Conservation (phyloP, 2,329 filamentous ascomycete species). For the Didymella pomorum region DNA sequence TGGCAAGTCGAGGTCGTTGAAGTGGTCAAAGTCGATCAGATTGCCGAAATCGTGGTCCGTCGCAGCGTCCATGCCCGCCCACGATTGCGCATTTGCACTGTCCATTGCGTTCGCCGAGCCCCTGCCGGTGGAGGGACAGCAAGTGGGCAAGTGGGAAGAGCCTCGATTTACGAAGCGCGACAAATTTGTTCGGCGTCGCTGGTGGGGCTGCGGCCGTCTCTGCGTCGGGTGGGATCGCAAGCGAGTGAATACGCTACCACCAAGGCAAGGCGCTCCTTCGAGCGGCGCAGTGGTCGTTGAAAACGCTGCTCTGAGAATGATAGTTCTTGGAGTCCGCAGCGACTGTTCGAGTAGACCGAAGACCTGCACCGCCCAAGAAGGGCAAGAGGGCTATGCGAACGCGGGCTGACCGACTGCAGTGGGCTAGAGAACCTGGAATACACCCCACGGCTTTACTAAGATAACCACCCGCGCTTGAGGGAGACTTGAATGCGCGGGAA, state of each 20-base stretch:
- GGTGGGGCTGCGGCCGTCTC: slow-evolving; percentile 18
- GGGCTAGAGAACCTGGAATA: slow-evolving; percentile 6
- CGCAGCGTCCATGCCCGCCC: slow-evolving; percentile 54
- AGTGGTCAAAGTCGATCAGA: slow-evolving; percentile 52
- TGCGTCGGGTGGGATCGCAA: slow-evolving; percentile 18
- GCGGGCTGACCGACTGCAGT: slow-evolving; percentile 17
- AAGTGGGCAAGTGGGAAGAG: slow-evolving; percentile 21
- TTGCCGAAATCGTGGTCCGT: slow-evolving; percentile 54
- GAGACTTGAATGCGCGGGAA: not conserved
- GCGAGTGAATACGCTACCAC: slow-evolving; percentile 14
- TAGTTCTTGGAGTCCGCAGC: slow-evolving; percentile 2
- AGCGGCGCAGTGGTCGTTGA: slow-evolving; percentile 4
- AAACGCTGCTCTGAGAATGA: not conserved
- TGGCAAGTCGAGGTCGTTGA: slow-evolving; percentile 38
- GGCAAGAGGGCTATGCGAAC: slow-evolving; percentile 20
- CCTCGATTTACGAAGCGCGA: slow-evolving; percentile 20
- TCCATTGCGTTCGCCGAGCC: slow-evolving; percentile 43
- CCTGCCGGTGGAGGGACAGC: slow-evolving; percentile 24
- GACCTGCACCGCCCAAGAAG: slow-evolving; percentile 14
- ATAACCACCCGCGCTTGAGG: slow-evolving; percentile 13
- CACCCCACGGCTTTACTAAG: slow-evolving; percentile 30
- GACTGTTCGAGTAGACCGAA: slow-evolving; percentile 8
- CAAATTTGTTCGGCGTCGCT: slow-evolving; percentile 20
- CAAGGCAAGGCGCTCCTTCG: slow-evolving; percentile 17
- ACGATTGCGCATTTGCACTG: slow-evolving; percentile 44